Evolutionary conservation across 2,329 filamentous ascomycete species (phyloP).

Genomic region (Penicillium sp.): DNA sequence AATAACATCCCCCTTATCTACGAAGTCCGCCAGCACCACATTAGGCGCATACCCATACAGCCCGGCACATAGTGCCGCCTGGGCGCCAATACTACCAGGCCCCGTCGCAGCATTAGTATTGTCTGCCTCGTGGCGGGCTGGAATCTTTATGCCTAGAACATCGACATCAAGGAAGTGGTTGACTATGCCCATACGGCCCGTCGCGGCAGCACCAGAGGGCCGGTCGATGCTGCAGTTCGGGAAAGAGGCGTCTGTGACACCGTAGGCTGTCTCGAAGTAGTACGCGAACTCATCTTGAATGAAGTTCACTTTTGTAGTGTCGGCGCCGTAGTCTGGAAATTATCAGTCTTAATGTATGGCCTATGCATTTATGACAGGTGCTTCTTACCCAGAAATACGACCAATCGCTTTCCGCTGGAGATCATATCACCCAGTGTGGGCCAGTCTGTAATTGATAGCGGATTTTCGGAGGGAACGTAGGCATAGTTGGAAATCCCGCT

Average conservation of each 20-base stretch:
- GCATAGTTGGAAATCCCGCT: conserved; percentile 33
- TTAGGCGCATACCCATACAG: conserved; percentile 41
- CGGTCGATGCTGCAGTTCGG: conserved; percentile 44
- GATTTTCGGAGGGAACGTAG: conserved; percentile 36
- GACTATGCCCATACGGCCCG: conserved; percentile 46
- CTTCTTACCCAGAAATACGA: conserved; percentile 42
- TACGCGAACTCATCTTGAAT: conserved; percentile 45
- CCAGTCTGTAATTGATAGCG: conserved; percentile 39
- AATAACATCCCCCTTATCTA: conserved; percentile 45
- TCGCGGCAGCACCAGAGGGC: conserved; percentile 35
- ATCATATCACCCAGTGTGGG: conserved; percentile 44
- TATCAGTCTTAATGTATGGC: not conserved
- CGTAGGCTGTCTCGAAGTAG: conserved; percentile 48
- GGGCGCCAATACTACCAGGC: conserved; percentile 43
- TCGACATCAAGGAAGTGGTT: conserved; percentile 49
- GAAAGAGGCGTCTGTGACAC: conserved; percentile 40
- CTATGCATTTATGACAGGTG: not conserved
- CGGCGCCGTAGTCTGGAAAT: conserved; percentile 39
- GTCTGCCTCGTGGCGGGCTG: conserved; percentile 37
- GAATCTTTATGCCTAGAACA: conserved; percentile 41
- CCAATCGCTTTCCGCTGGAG: conserved; percentile 38
- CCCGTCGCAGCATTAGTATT: conserved; percentile 45
- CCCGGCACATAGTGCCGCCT: conserved; percentile 38
- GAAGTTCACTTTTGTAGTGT: conserved; percentile 38
- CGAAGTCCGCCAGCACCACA: conserved; percentile 46